phyloP scores from a whole-genome alignment of 2,329 filamentous ascomycete genomes.

The Stemphylium lycopersici region DNA sequence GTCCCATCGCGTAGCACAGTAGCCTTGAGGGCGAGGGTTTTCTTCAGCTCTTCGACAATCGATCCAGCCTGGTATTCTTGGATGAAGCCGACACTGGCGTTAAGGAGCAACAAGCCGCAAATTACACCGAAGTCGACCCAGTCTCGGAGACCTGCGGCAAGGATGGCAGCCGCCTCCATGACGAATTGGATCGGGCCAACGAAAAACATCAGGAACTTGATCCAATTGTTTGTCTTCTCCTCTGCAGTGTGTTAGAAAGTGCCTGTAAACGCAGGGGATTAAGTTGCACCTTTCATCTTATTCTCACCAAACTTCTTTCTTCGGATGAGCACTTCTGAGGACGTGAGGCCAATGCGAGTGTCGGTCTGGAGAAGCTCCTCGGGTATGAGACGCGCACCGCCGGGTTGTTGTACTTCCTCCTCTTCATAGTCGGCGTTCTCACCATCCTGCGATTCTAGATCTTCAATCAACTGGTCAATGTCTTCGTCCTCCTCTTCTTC shows the following conservation, averaged over 20 bases:
- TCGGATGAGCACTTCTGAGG: conserved; percentile 67
- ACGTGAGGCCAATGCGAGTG: conserved; percentile 72
- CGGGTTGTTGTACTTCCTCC: conserved; percentile 59
- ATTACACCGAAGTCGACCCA: conserved; percentile 97
- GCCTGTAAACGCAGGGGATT: neutral
- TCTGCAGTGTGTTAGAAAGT: conserved; percentile 53
- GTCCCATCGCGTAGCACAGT: conserved; percentile 82
- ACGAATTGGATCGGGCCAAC: conserved; percentile 91
- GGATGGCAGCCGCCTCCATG: conserved; percentile 82
- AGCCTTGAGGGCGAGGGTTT: conserved; percentile 86
- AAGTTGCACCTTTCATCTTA: conserved; percentile 69
- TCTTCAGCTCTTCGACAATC: conserved; percentile 89
- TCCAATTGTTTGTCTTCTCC: conserved; percentile 81
- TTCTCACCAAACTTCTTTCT: conserved; percentile 82
- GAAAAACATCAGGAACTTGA: conserved; percentile 85
- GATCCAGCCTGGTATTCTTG: conserved; percentile 90
- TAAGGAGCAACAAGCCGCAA: conserved; percentile 79
- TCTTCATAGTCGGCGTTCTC: conserved; percentile 70
- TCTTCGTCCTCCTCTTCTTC: conserved; percentile 81
- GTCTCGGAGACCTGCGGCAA: conserved; percentile 82
- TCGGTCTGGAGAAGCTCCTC: conserved; percentile 82
- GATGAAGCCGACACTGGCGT: conserved; percentile 83
- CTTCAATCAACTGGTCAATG: conserved; percentile 85
- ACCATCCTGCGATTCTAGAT: conserved; percentile 82
- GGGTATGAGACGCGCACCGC: conserved; percentile 66